Evolutionary conservation across 163 green algal genomes (phyloP).

Genomic region (Picocystis sp.): DNA sequence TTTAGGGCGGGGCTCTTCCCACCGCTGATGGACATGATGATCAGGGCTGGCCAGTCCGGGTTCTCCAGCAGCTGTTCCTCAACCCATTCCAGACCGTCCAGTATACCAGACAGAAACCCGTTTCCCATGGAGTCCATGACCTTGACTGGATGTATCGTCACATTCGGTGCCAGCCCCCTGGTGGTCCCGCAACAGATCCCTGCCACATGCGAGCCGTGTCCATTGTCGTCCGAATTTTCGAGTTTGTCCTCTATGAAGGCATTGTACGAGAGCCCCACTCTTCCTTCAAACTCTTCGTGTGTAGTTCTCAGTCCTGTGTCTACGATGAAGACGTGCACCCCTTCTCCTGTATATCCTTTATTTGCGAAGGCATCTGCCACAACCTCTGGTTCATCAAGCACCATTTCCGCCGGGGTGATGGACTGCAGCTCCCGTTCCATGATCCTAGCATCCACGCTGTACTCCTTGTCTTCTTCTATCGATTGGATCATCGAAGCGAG

Average conservation of each 20-base stretch:
- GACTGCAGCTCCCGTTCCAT: too few species aligned
- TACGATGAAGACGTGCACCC: conserved; percentile 55
- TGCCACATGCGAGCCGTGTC: conserved; percentile 56
- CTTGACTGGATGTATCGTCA: conserved; percentile 35
- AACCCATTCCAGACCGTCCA: too few species aligned
- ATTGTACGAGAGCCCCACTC: conserved; percentile 11
- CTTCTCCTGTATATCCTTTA: conserved; percentile 16
- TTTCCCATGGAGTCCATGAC: conserved; percentile 14
- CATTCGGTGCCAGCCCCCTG: conserved; percentile 53
- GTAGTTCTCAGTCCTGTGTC: conserved; percentile 53
- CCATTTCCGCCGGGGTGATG: too few species aligned
- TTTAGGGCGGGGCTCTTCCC: conserved; percentile 10
- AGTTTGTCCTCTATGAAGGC: conserved; percentile 6
- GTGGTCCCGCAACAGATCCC: conserved; percentile 32
- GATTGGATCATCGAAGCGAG: too few species aligned
- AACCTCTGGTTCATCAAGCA: too few species aligned
- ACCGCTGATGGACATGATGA: conserved; percentile 6
- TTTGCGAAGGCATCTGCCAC: too few species aligned
- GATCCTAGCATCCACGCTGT: too few species aligned
- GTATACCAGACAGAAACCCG: conserved; percentile 10
- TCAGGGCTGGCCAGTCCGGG: too few species aligned
- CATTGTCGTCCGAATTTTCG: conserved; percentile 40
- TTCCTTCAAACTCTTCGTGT: conserved; percentile 44
- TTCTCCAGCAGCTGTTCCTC: too few species aligned
- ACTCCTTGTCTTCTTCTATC: too few species aligned